Conservation (phyloP, 164 flowering plant genomes). For the Umbellularia californica region DNA sequence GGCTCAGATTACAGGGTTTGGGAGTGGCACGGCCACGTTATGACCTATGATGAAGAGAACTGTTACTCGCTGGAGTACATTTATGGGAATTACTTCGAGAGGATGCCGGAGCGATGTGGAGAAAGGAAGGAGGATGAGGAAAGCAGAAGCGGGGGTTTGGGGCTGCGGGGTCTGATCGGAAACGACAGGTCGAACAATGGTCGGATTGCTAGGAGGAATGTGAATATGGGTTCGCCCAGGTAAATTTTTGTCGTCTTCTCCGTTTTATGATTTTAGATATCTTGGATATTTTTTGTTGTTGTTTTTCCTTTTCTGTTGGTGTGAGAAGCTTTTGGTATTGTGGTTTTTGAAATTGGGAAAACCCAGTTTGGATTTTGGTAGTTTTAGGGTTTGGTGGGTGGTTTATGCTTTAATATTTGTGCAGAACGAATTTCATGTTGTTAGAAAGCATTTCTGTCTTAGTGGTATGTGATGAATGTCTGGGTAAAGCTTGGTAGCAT, state of each 20-base stretch:
- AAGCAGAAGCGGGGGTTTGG: background rate
- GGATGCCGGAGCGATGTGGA: background rate
- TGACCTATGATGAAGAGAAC: slow-evolving; percentile 82
- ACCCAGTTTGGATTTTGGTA: background rate
- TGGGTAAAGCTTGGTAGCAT: too few species aligned
- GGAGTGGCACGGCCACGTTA: slow-evolving; percentile 99
- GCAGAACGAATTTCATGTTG: too few species aligned
- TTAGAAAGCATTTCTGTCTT: too few species aligned
- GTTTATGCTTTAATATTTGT: too few species aligned
- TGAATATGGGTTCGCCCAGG: background rate
- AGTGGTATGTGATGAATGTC: too few species aligned
- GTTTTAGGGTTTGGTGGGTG: background rate
- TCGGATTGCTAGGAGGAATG: background rate
- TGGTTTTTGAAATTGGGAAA: background rate
- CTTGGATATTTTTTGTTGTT: background rate
- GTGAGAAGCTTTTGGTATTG: background rate
- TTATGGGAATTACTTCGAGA: background rate
- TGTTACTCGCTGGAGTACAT: slow-evolving; percentile 71
- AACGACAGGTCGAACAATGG: background rate
- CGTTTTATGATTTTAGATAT: background rate
- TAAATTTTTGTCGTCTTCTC: background rate
- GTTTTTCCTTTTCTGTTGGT: background rate
- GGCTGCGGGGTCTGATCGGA: background rate
- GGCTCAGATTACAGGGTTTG: slow-evolving; percentile 85
- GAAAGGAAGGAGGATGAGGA: background rate